Base-by-base conservation (phyloP, 306 rosid species). In the Abrus precatorius region DNA sequence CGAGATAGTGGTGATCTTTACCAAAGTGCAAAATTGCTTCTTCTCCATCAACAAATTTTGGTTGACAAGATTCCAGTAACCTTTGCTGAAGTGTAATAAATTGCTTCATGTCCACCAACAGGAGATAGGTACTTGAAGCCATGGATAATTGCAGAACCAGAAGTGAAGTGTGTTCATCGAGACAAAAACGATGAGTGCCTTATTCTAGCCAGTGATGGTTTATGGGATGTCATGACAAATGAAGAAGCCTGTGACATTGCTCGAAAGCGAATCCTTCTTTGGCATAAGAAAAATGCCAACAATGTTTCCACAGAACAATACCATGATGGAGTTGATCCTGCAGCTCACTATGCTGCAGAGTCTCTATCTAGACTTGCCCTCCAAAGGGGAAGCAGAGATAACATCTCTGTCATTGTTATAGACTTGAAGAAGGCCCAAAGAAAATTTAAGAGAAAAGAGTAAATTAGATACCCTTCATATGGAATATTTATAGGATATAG, bases 191-290 rank as follows among this genome's bases (percentile, higher is more conserved):
- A 93, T 0, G 97, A 93, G 70, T 93, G 92, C 86, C 90, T 93
- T 55, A 69, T 91, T 67, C 83, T 93, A 34, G 97, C 97, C 9
- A 93, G 91, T 10, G 97, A 91, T 27, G 97, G 97, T 8, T 69
- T 93, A 71, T 93, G 97, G 97, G 97, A 93, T 78, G 92, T 93
- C 7, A 79, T 93, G 63, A 91, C 92, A 79, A 91, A 91, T 44
- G 92, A 93, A 82, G 97, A 89, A 77, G 97, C 86, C 3, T 91
- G 93, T 45, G 93, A 88, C 6, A 66, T 87, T 77, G 93, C 97
- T 0, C 80, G 94, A 76, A 91, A 77, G 77, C 56, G 94, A 73
- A 88, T 93, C 88, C 93, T 93, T 69, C 36, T 88, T 59, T 93
- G 97, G 97, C 93, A 93, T 81, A 93, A 89, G 79, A 93, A 89